These are phyloP conservation scores for Tolypocladium tundrense DNA, from an alignment of 2,329 filamentous ascomycete genomes.

Conservation along the genomic window DNA sequence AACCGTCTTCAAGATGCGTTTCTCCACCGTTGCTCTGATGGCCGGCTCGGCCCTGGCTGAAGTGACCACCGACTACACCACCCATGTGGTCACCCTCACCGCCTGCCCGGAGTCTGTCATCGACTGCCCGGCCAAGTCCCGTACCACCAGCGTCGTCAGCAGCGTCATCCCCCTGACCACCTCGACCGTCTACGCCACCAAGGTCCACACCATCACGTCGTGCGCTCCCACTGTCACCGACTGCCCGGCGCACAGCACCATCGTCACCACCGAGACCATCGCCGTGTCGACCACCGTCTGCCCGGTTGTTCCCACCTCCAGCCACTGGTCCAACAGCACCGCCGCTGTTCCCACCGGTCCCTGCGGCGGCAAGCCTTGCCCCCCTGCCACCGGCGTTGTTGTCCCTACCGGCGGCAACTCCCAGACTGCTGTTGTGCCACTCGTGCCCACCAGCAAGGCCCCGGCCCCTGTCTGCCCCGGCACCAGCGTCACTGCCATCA, in stretches of 20 bases:
- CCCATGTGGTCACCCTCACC: constrained; percentile 50
- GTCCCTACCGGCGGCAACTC: constrained; percentile 4
- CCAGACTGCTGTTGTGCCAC: constrained; percentile 3
- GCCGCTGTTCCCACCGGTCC: constrained; percentile 2
- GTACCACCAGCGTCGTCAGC: constrained; percentile 26
- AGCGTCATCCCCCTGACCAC: constrained; percentile 34
- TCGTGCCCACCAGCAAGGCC: constrained; percentile 2
- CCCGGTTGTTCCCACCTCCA: constrained; percentile 10
- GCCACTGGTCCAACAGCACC: constrained; percentile 10
- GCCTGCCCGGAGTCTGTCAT: constrained; percentile 49
- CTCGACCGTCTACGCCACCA: constrained; percentile 46
- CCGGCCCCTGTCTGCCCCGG: constrained; percentile 16
- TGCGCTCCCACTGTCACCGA: constrained; percentile 50
- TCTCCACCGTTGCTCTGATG: constrained; percentile 39
- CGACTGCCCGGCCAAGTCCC: constrained; percentile 44
- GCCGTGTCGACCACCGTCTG: constrained; percentile 27
- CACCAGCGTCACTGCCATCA: constrained; percentile 39
- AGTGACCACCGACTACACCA: constrained; percentile 42
- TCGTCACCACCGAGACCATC: constrained; percentile 24
- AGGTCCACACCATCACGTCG: constrained; percentile 50
- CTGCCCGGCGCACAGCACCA: constrained; percentile 41
- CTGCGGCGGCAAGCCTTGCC: constrained; percentile 7
- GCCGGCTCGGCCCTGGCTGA: constrained; percentile 21
- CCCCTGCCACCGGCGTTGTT: constrained; percentile 4
- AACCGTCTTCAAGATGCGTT: constrained; percentile 49